A percentile compares a stretch with the other conserved stretches of the same genome.
Evolutionary conservation across 345 rosid genomes (phyloP).

Genomic region (Ceriops decandra): DNA sequence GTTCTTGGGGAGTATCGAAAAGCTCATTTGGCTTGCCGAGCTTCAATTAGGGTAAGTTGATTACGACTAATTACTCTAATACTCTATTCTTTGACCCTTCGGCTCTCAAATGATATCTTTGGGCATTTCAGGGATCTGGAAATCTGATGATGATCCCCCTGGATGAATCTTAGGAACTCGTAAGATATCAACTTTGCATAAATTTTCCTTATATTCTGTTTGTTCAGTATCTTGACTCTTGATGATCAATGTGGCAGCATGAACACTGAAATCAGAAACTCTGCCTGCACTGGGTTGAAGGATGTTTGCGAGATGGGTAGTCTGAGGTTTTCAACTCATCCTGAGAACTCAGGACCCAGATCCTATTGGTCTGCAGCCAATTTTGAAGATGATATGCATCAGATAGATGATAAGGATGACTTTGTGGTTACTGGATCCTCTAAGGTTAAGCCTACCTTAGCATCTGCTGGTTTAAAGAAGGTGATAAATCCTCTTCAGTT

Average conservation of each 20-base stretch:
- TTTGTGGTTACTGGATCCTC: conserved; percentile 42
- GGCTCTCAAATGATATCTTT: conserved; percentile 13
- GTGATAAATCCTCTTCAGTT: conserved; percentile 32
- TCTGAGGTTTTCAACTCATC: conserved; percentile 23
- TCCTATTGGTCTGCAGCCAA: conserved; percentile 21
- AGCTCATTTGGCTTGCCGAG: conserved; percentile 35
- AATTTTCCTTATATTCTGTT: conserved; percentile 1
- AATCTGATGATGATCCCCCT: conserved; percentile 37
- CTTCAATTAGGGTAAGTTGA: conserved; percentile 49
- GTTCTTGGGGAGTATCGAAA: conserved; percentile 42
- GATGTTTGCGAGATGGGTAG: conserved; percentile 29
- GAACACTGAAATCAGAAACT: conserved; percentile 50
- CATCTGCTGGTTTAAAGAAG: conserved; percentile 61
- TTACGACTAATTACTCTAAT: conserved; percentile 11
- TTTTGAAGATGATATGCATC: conserved; percentile 29
- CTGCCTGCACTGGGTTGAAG: conserved; percentile 63
- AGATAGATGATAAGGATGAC: conserved; percentile 64
- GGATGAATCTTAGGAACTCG: conserved; percentile 48
- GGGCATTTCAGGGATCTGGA: conserved; percentile 51
- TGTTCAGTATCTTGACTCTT: conserved; percentile 8
- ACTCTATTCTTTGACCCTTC: conserved; percentile 19
- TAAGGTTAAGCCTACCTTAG: conserved; percentile 42
- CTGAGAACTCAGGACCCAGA: conserved; percentile 32
- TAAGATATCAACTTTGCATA: conserved; percentile 31
- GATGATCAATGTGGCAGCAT: conserved; percentile 38